Percentiles rank a stretch among this genome's conserved stretches.
phyloP scores from a whole-genome alignment of 2,329 filamentous ascomycete species.

The Daldinia eschscholtzii region DNA sequence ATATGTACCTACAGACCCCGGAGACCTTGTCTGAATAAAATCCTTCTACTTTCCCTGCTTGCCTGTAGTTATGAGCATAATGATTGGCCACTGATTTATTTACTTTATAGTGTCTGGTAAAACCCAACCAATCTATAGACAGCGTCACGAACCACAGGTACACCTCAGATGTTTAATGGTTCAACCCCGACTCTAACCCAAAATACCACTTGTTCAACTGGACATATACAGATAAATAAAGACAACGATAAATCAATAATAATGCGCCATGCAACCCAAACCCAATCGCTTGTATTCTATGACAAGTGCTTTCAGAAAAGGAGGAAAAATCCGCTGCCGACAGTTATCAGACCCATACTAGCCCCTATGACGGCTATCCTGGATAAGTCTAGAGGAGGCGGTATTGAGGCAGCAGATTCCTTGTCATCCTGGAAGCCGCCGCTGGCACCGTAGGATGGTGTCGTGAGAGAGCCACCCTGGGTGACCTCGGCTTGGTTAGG shows the following conservation, averaged over 20 bases:
- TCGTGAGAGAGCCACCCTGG: constrained; percentile 39
- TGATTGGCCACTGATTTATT: neutral
- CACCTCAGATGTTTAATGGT: constrained; percentile 13
- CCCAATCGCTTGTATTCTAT: constrained; percentile 25
- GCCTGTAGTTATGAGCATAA: no score
- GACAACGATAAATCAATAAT: constrained; percentile 21
- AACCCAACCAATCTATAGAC: constrained; percentile 21
- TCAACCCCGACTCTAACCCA: constrained; percentile 7
- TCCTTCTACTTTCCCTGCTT: no score
- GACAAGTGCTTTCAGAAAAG: constrained; percentile 34
- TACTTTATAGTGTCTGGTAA: constrained; percentile 6
- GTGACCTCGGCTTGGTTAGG: constrained; percentile 53
- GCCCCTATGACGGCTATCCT: constrained; percentile 49
- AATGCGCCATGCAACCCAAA: constrained; percentile 22
- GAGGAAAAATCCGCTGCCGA: constrained; percentile 54
- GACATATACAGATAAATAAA: constrained; percentile 10
- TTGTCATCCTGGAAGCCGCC: constrained; percentile 51
- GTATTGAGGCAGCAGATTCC: constrained; percentile 39
- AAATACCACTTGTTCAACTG: constrained; percentile 4
- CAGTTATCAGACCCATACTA: constrained; percentile 51
- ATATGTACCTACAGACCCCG: no score
- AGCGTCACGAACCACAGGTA: neutral
- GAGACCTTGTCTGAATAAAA: no score
- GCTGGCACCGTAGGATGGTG: constrained; percentile 54
- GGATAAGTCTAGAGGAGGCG: constrained; percentile 43